Evolutionary conservation across 1,284 basidiomycete genomes (phyloP), one percentile per base, ranked within the genome.

Genomic region (Pascua guehoae): DNA sequence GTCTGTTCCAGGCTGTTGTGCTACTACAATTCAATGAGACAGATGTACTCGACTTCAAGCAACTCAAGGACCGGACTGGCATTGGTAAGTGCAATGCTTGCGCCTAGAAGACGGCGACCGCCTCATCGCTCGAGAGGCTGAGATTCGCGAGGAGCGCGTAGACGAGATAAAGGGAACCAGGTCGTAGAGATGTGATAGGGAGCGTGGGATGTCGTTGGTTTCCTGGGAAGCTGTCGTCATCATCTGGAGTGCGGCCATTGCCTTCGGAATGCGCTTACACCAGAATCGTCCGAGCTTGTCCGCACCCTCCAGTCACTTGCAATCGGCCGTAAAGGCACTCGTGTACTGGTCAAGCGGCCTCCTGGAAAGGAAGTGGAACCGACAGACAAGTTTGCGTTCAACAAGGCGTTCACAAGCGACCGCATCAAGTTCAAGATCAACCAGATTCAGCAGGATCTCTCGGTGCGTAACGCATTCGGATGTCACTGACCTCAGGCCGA

Each of bases 401-500:
- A 98, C 75, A 80, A 84, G 47, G 84, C 84, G 15, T 96, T 98
- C 74, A 85, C 86, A 44, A 89, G 95, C 70, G 83, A 87, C 9
- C 82, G 85, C 24, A 79, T 86, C 49, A 88, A 87, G 66, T 85
- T 98, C 48, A 89, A 91, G 74, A 95, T 98, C 79, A 97, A 95
- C 71, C 91, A 93, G 51, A 96, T 98, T 61, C 95, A 98, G 76
- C 88, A 88, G 47, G 92, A 93, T 71, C 88, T 93, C 66, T 87
- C 90, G 58, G 89, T 91, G 66, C 45, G 68, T 62, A 11, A 51
- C 17, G 43, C 14, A 32, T 32, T 9, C 12, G n/a, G 15, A 12
- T n/a, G 24, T 1, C 8, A 47, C 54, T 39, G 49, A 42, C 14
- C 53, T 1, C 61, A 92, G 89, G 82, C 84, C 39, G 93, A 97